Evolutionary conservation across 768 basidiomycete species (phyloP).

Genomic region (Rhodocollybia butyracea): DNA sequence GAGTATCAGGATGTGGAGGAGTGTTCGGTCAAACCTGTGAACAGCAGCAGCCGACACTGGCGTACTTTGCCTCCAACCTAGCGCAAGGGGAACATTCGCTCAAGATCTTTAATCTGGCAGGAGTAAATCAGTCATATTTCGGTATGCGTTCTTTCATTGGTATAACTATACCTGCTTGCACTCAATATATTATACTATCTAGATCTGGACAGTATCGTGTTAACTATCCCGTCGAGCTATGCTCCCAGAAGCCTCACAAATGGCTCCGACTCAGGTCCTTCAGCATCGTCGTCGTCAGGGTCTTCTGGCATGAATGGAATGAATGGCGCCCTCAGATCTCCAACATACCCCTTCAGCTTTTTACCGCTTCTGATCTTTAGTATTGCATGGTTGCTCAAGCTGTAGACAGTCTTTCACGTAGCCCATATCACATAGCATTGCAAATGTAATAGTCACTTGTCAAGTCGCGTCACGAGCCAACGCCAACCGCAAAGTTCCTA

Average conservation of each 20-base stretch:
- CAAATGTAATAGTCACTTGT: no score
- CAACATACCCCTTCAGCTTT: neutral
- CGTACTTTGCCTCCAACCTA: conserved; percentile 42
- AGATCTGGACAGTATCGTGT: conserved; percentile 45
- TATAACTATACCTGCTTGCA: neutral
- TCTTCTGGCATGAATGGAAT: neutral
- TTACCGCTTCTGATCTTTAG: neutral
- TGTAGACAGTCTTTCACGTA: no score
- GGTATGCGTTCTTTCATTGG: conserved; percentile 23
- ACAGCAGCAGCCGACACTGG: conserved; percentile 39
- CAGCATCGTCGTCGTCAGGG: neutral
- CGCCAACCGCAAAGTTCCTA: no score
- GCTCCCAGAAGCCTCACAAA: conserved; percentile 29
- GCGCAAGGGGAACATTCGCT: conserved; percentile 33
- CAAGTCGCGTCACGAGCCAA: no score
- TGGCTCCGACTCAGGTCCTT: conserved; percentile 4
- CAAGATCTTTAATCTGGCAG: conserved; percentile 36
- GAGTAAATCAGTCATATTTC: conserved; percentile 41
- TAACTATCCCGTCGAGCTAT: conserved; percentile 39
- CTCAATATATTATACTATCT: neutral
- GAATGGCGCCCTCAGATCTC: neutral
- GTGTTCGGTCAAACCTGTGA: conserved; percentile 43
- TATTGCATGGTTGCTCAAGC: neutral
- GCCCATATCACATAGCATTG: no score
- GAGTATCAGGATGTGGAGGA: conserved; percentile 45